Evolutionary conservation across 371 early-diverging fungal genomes (phyloP), one percentile per base, ranked within the genome.

Genomic region (Batkoa obscura): DNA sequence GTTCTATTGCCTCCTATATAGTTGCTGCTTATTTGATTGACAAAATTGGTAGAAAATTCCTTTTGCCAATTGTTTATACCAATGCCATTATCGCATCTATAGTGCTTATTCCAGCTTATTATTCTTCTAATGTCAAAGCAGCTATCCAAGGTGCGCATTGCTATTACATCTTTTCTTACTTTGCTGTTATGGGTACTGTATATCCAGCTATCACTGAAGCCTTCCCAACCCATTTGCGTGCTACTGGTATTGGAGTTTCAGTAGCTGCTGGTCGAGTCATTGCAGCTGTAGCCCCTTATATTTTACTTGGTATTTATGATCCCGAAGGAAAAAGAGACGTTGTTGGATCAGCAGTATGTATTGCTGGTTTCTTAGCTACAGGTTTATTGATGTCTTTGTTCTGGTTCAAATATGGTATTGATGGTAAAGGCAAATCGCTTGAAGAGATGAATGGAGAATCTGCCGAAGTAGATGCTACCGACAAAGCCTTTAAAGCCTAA

Each of bases 261-360:
- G 59, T 59, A 33, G 59, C 59, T n/a, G 38, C 45, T 30, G 59
- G 59, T 12, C 59, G 59, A 31, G 43, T 59, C 34, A 54, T 54
- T 32, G 59, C 49, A 3, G 59, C 41, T n/a, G 43, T 43, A n/a
- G 35, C 59, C 31, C 59, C 59, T 12, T 54, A 34, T 5, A 53
- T 37, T n/a, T 37, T 53, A 13, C n/a, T 37, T n/a, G 53, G 53
- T 15, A 39, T 39, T 38, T 36, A 35, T 12, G 53, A 39, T 15
- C 15, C 45, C 23, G 45, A 23, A 5, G 15, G 5, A 45, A 23
- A 23, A 15, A 45, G 23, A 15, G 39, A 53, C 30, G n/a, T 53
- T 13, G 17, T 37, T 31, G 35, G 38, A 8, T 36, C 53, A 15
- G 9, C 32, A 8, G 53, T 36, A 12, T 15, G 35, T 12, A 17